Evolutionary conservation across 2,329 filamentous ascomycete genomes (phyloP), one percentile per base, ranked within the genome.

Genomic region (Didymella segeticola): DNA sequence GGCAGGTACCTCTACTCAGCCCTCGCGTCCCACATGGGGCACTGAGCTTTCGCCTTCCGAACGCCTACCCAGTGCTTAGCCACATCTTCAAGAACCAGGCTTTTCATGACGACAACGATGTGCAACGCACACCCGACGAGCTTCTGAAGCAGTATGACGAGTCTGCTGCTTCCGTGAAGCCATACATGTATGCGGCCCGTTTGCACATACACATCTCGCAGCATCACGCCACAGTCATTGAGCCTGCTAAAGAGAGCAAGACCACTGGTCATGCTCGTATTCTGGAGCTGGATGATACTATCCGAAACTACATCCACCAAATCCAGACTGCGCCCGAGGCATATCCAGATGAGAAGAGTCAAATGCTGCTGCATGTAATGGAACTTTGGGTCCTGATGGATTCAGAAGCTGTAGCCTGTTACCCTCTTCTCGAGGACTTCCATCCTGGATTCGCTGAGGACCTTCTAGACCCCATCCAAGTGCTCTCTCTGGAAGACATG

Each of bases 371-470:
- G 1, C 78, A 73, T 7, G 36, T 85, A 0, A 79, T 89, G 63
- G 80, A 84, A 43, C 58, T 86, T 0, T 90, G 86, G 86, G 66
- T 82, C 3, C 61, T 67, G 1, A 78, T 88, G 66, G 87, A 90
- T 56, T 61, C 72, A 10, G 68, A 64, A n/a, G 80, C 81, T 0
- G 69, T 76, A 0, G 10, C 37, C 0, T 55, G 57, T 0, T 83
- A 76, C 39, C 79, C 80, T 0, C 65, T 88, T 0, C 69, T 90
- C 0, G 25, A 42, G 0, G 70, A 83, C 0, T 86, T 81, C 46
- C 75, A 81, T 11, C 83, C 86, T 0, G 72, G 76, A 0, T 82
- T 90, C 39, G 57, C 68, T 0, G 70, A 80, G 0, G 73, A 80
- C 3, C 63, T 82, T 0, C 70, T 90, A 1, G 79, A 89, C 61